Base-by-base conservation (phyloP, 139 green algal genomes). In the Micromonas commoda region DNA sequence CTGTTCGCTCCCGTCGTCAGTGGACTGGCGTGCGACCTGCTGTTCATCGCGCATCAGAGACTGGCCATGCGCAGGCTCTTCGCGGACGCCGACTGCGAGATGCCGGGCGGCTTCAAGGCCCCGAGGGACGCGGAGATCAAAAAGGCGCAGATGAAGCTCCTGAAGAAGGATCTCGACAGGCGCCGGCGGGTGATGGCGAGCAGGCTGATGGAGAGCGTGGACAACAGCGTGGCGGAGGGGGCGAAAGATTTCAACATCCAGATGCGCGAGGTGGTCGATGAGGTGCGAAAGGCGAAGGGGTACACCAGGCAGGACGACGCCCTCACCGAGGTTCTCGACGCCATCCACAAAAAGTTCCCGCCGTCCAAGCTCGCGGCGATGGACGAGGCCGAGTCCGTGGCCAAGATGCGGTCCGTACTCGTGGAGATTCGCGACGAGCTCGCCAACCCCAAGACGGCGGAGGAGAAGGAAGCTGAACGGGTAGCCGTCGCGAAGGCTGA, bases 1-100 rank as follows among this genome's bases (percentile, higher is more conserved):
- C 20, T 60, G 23, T 29, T 61, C 37, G 68, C 68, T 20, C 68
- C 68, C 19, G 21, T 75, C 37, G 68, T 75, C 35, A 37, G 68
- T 21, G 68, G 68, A 0, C 53, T 64, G 6, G 23, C 29, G 34
- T 38, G 26, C 37, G 68, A 75, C 29, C 21, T 63, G 0, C 37
- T 75, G 37, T 75, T 38, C 38, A 33, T 60, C 37, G 35, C 34
- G 34, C 34, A 63, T 13, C 68, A 75, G 29, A 23, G 68, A 19
- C 31, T 37, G 19, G 21, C 20, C 20, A 26, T 75, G 68, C 60
- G 34, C 28, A 32, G 34, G 1, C 20, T 39, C 20, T 34, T 70
- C 24, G 63, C 24, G 21, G 5, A 28, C 28, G 28, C 9, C 63
- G 63, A 26, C 1, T 21, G 1, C 1, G 24, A 28, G 31, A 28